Percentiles rank a stretch among this genome's conserved stretches.
phyloP scores from a whole-genome alignment of 2,329 filamentous ascomycete genomes.

The Neocatenulostroma microsporum region DNA sequence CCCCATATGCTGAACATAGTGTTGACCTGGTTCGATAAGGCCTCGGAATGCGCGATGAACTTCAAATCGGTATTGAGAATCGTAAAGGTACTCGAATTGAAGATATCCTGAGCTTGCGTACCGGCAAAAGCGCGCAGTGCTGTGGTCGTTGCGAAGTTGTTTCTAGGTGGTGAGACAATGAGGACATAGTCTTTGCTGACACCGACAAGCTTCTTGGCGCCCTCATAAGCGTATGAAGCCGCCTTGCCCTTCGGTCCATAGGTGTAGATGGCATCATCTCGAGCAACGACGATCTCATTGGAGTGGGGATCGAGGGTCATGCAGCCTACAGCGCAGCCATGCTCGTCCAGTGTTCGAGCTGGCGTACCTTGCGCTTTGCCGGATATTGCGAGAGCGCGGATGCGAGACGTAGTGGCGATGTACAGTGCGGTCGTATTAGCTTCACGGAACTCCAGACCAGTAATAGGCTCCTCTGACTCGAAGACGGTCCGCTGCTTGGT shows the following conservation, averaged over 20 bases:
- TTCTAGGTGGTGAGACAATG: conserved; percentile 70
- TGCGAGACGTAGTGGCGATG: conserved; percentile 80
- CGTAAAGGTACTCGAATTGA: conserved; percentile 81
- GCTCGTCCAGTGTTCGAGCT: conserved; percentile 79
- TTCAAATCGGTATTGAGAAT: conserved; percentile 86
- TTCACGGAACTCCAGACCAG: conserved; percentile 71
- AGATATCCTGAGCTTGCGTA: conserved; percentile 64
- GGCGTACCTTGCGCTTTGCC: conserved; percentile 84
- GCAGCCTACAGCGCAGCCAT: conserved; percentile 85
- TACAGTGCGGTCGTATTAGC: conserved; percentile 68
- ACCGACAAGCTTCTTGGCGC: conserved; percentile 72
- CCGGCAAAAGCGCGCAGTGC: conserved; percentile 67
- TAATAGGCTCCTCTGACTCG: conserved; percentile 94
- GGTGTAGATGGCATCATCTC: conserved; percentile 92
- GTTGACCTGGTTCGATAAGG: conserved; percentile 71
- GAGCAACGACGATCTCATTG: conserved; percentile 81
- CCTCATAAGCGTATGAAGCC: conserved; percentile 83
- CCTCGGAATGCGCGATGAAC: conserved; percentile 82
- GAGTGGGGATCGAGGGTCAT: conserved; percentile 78
- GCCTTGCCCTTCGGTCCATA: conserved; percentile 81
- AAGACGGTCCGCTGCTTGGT: conserved; percentile 91
- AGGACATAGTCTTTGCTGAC: conserved; percentile 81
- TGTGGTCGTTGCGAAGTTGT: conserved; percentile 49
- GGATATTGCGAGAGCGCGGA: conserved; percentile 78
- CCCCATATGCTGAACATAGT: conserved; percentile 82